phyloP scores from a whole-genome alignment of 345 rosid genomes.

The sweet orange (Citrus sinensis) region DNA sequence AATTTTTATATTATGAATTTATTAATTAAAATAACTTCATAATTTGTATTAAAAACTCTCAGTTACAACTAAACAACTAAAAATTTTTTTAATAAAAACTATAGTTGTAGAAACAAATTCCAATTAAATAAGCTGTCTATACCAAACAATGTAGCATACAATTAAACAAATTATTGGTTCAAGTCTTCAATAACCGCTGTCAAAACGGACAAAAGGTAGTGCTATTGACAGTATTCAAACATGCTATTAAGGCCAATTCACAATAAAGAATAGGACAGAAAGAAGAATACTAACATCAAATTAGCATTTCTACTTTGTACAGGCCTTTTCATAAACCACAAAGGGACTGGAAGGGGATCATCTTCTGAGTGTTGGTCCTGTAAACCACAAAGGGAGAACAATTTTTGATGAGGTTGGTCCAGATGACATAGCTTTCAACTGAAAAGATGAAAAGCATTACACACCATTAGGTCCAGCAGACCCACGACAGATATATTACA shows the following conservation, averaged over 20 bases:
- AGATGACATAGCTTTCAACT: constrained; percentile 12
- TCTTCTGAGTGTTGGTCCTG: neutral
- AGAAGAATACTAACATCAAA: constrained; percentile 10
- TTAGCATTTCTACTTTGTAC: constrained; percentile 22
- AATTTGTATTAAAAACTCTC: too few species aligned
- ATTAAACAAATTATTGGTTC: neutral
- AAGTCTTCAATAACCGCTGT: neutral
- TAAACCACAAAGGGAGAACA: neutral
- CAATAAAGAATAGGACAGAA: constrained; percentile 2
- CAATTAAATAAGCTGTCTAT: too few species aligned
- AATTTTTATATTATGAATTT: too few species aligned
- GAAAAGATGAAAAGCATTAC: constrained; percentile 12
- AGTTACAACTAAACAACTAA: too few species aligned
- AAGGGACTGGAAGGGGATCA: neutral
- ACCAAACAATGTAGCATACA: too few species aligned
- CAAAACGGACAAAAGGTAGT: neutral
- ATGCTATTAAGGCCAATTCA: neutral
- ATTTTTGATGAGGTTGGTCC: constrained; percentile 10
- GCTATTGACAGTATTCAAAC: neutral
- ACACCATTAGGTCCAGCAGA: constrained; percentile 8
- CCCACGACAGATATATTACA: neutral
- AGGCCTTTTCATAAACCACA: constrained; percentile 11
- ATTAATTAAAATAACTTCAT: too few species aligned
- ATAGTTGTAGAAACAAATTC: too few species aligned
- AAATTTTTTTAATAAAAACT: too few species aligned